These are phyloP conservation scores for Pinus albicaulis DNA, from an alignment of 75 land plant genomes.

Conservation along the genomic window DNA sequence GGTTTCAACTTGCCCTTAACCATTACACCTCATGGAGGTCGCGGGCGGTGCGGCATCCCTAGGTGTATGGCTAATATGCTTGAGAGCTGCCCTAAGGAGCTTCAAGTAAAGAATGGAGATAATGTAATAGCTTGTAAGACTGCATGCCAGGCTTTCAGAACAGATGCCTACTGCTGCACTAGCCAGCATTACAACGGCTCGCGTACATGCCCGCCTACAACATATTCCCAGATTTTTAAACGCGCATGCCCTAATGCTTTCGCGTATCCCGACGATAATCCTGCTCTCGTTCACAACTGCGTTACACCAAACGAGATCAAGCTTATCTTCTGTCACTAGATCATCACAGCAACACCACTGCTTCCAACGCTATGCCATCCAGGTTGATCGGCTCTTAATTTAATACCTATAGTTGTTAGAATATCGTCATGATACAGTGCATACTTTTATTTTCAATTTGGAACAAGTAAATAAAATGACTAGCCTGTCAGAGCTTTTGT, in stretches of 20 bases:
- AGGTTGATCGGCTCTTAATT: too few relatives aligned
- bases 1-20: constrained; percentile 78
- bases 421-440: too few relatives aligned
- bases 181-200: constrained; percentile 57
- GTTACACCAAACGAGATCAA: constrained; percentile 57
- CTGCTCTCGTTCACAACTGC: constrained; percentile 77
- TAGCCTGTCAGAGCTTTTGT: too few relatives aligned
- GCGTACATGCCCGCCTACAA: constrained; percentile 50
- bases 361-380: not conserved
- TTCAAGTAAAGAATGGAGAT: constrained; percentile 33
- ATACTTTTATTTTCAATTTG: too few relatives aligned
- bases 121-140: constrained; percentile 74
- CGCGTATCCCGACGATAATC: constrained; percentile 83
- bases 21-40: constrained; percentile 67
- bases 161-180: constrained; percentile 77
- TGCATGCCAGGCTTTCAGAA: constrained; percentile 75
- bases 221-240: constrained; percentile 73
- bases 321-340: constrained; percentile 78
- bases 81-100: constrained; percentile 35
- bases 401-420: too few relatives aligned
- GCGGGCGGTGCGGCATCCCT: constrained; percentile 55
- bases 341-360: not conserved
- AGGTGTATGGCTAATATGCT: constrained; percentile 64
- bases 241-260: constrained; percentile 73
- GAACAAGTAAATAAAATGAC: too few relatives aligned